These are phyloP conservation scores for Sergeia podlipaevii DNA, from an alignment of 208 protist species.

Conservation along the genomic window DNA sequence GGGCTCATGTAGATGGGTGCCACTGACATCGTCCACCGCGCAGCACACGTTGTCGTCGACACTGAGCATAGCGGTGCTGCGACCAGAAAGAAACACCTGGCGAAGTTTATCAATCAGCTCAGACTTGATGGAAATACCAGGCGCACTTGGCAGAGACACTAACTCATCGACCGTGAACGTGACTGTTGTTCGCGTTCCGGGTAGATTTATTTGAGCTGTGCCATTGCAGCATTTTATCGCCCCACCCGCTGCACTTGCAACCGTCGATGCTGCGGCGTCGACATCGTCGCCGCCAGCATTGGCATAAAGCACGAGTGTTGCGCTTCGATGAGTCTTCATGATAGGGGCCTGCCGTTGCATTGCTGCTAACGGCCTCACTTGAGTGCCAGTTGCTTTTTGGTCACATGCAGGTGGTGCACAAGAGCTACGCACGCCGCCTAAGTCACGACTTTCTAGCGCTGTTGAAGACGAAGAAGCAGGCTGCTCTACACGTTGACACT, in stretches of 20 bases:
- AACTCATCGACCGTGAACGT: slow-evolving; percentile 34
- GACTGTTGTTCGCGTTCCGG: no score
- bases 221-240: no score
- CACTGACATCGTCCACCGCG: no score
- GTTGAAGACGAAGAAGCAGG: no score
- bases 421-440: not conserved
- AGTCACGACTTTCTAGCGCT: not conserved
- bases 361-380: no score
- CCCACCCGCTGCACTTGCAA: not conserved
- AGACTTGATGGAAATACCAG: slow-evolving; percentile 20
- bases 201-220: no score
- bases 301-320: slow-evolving; percentile 23
- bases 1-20: no score
- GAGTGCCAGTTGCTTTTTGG: no score
- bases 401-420: not conserved
- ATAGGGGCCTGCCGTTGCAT: no score
- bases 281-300: slow-evolving; percentile 10
- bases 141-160: slow-evolving; percentile 24
- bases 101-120: slow-evolving; percentile 22
- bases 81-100: slow-evolving; percentile 17
- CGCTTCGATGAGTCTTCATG: no score
- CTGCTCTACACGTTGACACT: slow-evolving; percentile 11
- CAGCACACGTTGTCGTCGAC: slow-evolving; percentile 26
- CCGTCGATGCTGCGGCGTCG: slow-evolving; percentile 9
- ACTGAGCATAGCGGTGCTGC: slow-evolving; percentile 23